Evolutionary conservation across 1,284 basidiomycete species (phyloP).

Genomic region (Anthracocystis walkeri): DNA sequence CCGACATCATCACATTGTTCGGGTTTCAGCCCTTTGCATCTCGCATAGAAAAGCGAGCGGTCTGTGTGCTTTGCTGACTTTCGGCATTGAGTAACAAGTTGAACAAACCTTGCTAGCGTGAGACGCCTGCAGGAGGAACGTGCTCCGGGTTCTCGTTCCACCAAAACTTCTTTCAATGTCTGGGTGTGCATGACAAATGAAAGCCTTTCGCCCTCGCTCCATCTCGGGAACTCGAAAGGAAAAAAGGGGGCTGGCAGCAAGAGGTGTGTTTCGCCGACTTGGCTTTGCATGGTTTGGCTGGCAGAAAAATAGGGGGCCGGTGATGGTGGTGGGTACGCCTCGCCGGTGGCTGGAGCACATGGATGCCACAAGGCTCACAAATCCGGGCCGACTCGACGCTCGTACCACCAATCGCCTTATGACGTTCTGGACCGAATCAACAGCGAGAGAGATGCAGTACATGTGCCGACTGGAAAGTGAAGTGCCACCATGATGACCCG

Average conservation of each 20-base stretch:
- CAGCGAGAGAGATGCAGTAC: background rate
- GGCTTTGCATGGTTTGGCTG: no score
- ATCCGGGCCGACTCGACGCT: conserved; percentile 1
- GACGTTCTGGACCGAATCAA: background rate
- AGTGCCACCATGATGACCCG: no score
- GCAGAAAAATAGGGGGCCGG: no score
- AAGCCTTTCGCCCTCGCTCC: no score
- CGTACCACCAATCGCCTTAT: conserved; percentile 4
- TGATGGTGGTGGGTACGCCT: background rate
- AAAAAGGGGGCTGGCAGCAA: no score
- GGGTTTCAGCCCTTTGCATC: background rate
- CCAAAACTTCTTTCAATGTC: no score
- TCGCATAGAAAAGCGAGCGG: background rate
- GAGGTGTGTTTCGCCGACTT: no score
- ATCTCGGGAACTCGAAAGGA: no score
- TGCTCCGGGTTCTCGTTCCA: background rate
- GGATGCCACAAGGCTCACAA: conserved; percentile 28
- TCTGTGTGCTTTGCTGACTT: background rate
- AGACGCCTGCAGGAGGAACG: background rate
- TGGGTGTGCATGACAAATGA: no score
- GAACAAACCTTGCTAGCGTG: background rate
- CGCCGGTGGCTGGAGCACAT: conserved; percentile 22
- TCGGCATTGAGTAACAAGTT: background rate
- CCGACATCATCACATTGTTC: background rate
- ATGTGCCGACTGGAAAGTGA: background rate